Evolutionary conservation across 139 green algal genomes (phyloP), one percentile per base, ranked within the genome.

Genomic region (Protoeuglena noctilucae): DNA sequence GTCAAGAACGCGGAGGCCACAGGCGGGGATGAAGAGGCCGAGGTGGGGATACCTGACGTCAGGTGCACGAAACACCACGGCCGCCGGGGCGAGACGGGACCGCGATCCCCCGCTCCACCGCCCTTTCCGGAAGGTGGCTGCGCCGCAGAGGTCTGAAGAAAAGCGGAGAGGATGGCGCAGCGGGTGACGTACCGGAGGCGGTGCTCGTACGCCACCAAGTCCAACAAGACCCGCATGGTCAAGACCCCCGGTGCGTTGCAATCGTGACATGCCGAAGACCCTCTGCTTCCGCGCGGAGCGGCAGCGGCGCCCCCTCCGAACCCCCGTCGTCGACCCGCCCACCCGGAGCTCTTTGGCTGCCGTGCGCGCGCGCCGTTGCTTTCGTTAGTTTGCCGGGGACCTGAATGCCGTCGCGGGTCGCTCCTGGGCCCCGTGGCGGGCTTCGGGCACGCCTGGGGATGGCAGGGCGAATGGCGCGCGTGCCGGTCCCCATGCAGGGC

Each of bases 141-240:
- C 19, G 40, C 19, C 18, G 18, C 18, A 48, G 18, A 19, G 17
- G 48, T 34, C 17, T 54, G 48, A 19, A 19, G 19, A 19, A 40
- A 17, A 52, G 46, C 21, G 46, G 64, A 26, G 39, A 83, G 59
- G 27, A 94, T 94, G 85, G 85, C 79, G 51, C 84, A 88, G 72
- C 70, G 85, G 51, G 58, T 94, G 26, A 84, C 74, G 1, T 85
- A 82, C 58, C 51, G 74, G 43, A 62, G 83, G 63, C 73, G 83
- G 60, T 89, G 96, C 69, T 75, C 61, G 64, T 99, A 98, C 62
- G 80, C 84, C 72, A 97, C 86, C 45, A 76, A 75, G 70, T 89
- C 74, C 39, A 99, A 99, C 80, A 80, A 79, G 62, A 81, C 71
- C 25, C 69, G 82, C 22, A 76, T 88, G 41, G 73, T 97, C 29